phyloP scores from a whole-genome alignment of 768 basidiomycete genomes.

The Mycena albidolilacea region DNA sequence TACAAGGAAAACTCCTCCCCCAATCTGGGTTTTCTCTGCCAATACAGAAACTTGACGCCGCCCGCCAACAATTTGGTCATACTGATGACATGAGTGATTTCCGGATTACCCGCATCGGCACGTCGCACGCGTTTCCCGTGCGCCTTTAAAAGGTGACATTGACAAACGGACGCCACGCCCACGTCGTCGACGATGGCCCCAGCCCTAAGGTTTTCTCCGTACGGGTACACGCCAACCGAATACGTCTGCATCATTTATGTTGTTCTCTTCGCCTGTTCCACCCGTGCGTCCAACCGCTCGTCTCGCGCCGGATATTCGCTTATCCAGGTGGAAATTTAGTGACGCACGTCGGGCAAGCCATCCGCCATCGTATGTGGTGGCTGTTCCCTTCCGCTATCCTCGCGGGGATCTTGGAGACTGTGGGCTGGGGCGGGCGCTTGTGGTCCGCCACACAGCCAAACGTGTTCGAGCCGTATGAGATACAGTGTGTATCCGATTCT shows the following conservation, averaged over 20 bases:
- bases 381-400: constrained; percentile 55
- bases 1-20: too few species aligned
- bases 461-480: constrained; percentile 53
- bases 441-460: constrained; percentile 48
- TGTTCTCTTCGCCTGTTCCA: constrained; percentile 46
- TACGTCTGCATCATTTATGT: constrained; percentile 56
- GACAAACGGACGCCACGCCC: too few species aligned
- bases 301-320: background rate
- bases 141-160: too few species aligned
- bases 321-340: constrained; percentile 41
- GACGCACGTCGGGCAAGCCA: constrained; percentile 52
- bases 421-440: constrained; percentile 60
- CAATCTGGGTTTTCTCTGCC: too few species aligned
- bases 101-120: too few species aligned
- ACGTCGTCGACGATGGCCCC: too few species aligned
- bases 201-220: constrained; percentile 38
- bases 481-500: constrained; percentile 53
- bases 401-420: constrained; percentile 54
- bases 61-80: too few species aligned
- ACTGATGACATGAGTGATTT: too few species aligned
- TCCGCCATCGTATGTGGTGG: constrained; percentile 56
- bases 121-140: too few species aligned
- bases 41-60: too few species aligned
- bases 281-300: background rate
- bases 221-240: constrained; percentile 55